phyloP scores from a whole-genome alignment of 441 rosid species.

The Lepidium campestre region DNA sequence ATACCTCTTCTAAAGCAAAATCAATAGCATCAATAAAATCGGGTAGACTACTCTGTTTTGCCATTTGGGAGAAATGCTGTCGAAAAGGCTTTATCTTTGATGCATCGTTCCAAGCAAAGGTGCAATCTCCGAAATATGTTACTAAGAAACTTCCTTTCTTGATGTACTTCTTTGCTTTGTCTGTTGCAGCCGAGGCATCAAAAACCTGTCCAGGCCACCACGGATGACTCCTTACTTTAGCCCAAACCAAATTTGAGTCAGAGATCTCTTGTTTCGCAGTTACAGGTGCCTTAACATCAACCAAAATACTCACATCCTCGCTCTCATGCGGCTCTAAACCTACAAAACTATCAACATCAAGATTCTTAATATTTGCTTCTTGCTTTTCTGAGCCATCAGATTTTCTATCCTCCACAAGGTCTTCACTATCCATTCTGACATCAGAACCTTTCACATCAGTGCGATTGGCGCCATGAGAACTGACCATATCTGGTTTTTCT shows the following conservation, averaged over 20 bases:
- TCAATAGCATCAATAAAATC: constrained; percentile 56
- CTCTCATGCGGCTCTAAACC: constrained; percentile 29
- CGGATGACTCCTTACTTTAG: constrained; percentile 81
- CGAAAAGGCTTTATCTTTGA: constrained; percentile 61
- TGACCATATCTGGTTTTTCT: constrained; percentile 3
- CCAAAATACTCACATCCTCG: neutral
- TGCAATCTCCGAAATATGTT: constrained; percentile 69
- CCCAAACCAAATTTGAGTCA: constrained; percentile 77
- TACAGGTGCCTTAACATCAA: constrained; percentile 9
- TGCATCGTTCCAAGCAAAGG: constrained; percentile 73
- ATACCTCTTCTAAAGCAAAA: constrained; percentile 68
- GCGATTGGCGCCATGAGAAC: constrained; percentile 7
- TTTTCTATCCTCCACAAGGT: constrained; percentile 1
- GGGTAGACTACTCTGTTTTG: constrained; percentile 48
- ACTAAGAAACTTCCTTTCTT: constrained; percentile 52
- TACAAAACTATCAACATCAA: constrained; percentile 17
- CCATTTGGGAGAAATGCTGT: constrained; percentile 50
- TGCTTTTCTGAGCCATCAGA: constrained; percentile 7
- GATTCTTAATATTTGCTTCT: constrained; percentile 25
- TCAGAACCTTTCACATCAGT: constrained; percentile 9
- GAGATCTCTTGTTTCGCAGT: constrained; percentile 22
- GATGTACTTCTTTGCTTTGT: constrained; percentile 55
- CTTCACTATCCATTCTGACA: neutral
- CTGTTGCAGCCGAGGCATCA: constrained; percentile 51
- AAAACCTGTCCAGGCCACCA: constrained; percentile 95